phyloP scores from a whole-genome alignment of 768 basidiomycete species.

The Mycena metata region DNA sequence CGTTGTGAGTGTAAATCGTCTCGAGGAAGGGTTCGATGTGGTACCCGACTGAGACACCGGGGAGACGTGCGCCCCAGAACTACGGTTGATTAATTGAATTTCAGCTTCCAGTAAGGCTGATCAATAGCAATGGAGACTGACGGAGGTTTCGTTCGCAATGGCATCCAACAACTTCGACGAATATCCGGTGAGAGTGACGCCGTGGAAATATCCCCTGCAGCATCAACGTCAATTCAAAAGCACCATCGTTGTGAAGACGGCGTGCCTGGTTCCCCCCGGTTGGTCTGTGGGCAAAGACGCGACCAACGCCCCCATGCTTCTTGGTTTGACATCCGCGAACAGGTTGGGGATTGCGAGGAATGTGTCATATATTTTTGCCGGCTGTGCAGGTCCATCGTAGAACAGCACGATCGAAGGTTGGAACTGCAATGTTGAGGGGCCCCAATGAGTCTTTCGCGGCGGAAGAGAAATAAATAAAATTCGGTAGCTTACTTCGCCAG shows the following conservation, averaged over 20 bases:
- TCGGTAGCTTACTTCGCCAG: slow-evolving; percentile 48
- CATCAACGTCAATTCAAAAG: background rate
- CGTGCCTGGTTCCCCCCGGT: slow-evolving; percentile 46
- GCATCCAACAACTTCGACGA: slow-evolving; percentile 54
- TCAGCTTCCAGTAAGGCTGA: background rate
- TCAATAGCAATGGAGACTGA: slow-evolving; percentile 31
- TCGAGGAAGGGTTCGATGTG: slow-evolving; percentile 67
- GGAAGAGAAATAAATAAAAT: background rate
- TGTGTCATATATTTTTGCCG: slow-evolving; percentile 64
- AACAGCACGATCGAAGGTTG: slow-evolving; percentile 58
- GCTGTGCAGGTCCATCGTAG: slow-evolving; percentile 68
- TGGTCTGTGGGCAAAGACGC: slow-evolving; percentile 51
- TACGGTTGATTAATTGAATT: slow-evolving; percentile 34
- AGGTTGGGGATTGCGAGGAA: slow-evolving; percentile 62
- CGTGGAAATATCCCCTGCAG: slow-evolving; percentile 53
- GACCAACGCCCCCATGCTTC: slow-evolving; percentile 59
- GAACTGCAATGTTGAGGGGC: slow-evolving; percentile 37
- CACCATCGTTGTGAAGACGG: slow-evolving; percentile 39
- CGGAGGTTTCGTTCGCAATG: slow-evolving; percentile 59
- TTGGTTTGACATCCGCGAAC: slow-evolving; percentile 53
- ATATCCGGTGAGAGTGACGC: slow-evolving; percentile 55
- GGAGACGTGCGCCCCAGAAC: slow-evolving; percentile 60
- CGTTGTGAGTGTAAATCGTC: slow-evolving; percentile 53
- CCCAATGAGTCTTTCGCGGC: too few species aligned
- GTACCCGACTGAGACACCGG: slow-evolving; percentile 56